Conservation (phyloP, 108 stramenopile species). For the Skeletonema tropicum region DNA sequence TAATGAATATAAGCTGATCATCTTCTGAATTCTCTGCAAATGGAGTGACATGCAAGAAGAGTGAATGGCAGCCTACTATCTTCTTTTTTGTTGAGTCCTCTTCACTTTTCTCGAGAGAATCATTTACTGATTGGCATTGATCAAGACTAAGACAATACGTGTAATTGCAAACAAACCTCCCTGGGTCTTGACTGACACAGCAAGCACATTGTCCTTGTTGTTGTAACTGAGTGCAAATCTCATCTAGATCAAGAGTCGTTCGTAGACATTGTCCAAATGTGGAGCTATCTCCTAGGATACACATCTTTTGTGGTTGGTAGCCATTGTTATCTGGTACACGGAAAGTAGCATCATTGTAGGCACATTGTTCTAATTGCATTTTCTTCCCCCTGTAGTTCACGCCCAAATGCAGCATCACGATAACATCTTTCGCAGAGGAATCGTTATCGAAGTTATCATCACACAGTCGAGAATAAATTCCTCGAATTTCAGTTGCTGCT, state of each 20-base stretch:
- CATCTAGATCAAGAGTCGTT: constrained; percentile 50
- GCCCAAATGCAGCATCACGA: constrained; percentile 78
- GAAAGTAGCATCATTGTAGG: constrained; percentile 94
- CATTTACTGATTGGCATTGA: constrained; percentile 33
- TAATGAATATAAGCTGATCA: constrained; percentile 57
- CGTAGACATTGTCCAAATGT: constrained; percentile 40
- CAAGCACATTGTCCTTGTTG: constrained; percentile 13
- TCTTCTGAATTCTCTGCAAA: constrained; percentile 51
- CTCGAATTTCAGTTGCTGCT: constrained; percentile 44
- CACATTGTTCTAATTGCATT: constrained; percentile 86
- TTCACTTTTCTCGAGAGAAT: constrained; percentile 4
- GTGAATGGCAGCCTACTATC: constrained; percentile 18
- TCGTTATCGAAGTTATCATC: background rate
- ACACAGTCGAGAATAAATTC: constrained; percentile 16
- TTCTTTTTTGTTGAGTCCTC: background rate
- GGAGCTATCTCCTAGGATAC: constrained; percentile 40
- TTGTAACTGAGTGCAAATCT: constrained; percentile 34
- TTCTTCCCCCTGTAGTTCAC: constrained; percentile 61
- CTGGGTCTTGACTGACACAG: constrained; percentile 69
- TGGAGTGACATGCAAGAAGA: constrained; percentile 84
- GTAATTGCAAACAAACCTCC: constrained; percentile 89
- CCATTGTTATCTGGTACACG: constrained; percentile 88
- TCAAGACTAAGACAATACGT: constrained; percentile 77
- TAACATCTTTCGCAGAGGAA: background rate
- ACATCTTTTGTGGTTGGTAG: constrained; percentile 61